Percentiles rank a stretch among this genome's conserved stretches.
Conservation (phyloP, 2,329 filamentous ascomycete genomes). For the Paecilomyces fulvus region DNA sequence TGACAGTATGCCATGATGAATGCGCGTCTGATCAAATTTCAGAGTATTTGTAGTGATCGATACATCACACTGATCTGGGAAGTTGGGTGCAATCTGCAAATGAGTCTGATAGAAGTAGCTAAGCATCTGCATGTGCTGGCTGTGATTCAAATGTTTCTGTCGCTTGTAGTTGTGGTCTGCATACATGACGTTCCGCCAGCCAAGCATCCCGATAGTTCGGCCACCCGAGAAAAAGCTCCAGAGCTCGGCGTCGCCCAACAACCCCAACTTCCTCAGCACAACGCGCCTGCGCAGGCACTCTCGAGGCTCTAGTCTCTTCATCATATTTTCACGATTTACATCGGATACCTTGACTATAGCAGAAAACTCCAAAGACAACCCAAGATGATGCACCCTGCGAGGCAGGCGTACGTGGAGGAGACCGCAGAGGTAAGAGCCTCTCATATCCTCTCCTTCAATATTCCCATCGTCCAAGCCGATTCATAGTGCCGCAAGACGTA, state of each 20-base stretch:
- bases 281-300: background rate
- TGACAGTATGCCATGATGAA: no score
- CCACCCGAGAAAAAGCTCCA: background rate
- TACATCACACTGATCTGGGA: no score
- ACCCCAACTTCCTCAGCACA: background rate
- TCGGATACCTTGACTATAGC: background rate
- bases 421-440: slow-evolving; percentile 49
- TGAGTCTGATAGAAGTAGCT: no score
- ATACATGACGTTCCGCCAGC: background rate
- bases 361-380: background rate
- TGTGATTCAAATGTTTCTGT: no score
- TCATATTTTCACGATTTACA: background rate
- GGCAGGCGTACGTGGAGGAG: slow-evolving; percentile 92
- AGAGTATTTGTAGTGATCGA: no score
- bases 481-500: background rate
- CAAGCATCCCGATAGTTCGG: background rate
- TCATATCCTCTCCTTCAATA: background rate
- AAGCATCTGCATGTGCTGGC: no score
- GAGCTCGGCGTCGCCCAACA: background rate
- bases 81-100: no score
- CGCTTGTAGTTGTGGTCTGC: no score
- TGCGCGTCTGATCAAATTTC: no score
- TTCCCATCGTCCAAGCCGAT: slow-evolving; percentile 9
- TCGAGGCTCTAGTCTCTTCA: background rate
- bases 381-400: slow-evolving; percentile 69